Base-by-base conservation (phyloP, 1,284 basidiomycete genomes). In the Rhodotorula glutinis region DNA sequence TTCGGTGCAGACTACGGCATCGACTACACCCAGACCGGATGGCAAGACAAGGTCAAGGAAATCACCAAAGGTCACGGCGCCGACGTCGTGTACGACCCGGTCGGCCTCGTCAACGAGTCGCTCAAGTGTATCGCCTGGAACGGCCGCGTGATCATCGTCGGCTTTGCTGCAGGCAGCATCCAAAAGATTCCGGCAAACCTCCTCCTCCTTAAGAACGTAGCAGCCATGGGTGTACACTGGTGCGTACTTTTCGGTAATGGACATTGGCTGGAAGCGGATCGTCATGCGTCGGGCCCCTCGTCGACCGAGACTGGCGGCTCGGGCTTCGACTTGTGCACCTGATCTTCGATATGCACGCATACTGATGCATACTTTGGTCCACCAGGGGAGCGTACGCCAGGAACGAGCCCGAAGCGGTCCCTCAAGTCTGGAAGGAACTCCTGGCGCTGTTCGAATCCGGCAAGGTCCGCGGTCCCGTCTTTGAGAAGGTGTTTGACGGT, bases 51-150 rank as follows among this genome's bases (percentile, higher is more conserved):
- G 74, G 82, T 79, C 40, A 64, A 78, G 89, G 86, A 84, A 61
- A 84, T 84, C 47, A 96, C 92, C 0, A 81, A 81, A 2, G 91
- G 90, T 1, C 87, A 87, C 69, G 93, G 93, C 14, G 93, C 88
- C 2, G 86, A 78, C 53, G 75, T 76, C 43, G 85, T 95, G 27
- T 95, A 87, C 74, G 93, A 96, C 76, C 92, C 92, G 5, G 91
- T 96, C 44, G 92, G 91, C 23, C 80, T 86, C 75, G 86, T 91
- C 67, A 83, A 67, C 29, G 70, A 70, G 75, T 86, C 85, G 40
- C 77, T 96, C 67, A 95, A 95, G 78, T 94, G 91, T 77, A 91
- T 95, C 65, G 90, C 89, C 2, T 97, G 92, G 88, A 95, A 95
- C 79, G 92, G 92, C 2, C 85, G 95, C 19, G 87, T 91, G 5